phyloP scores from a whole-genome alignment of 495 filamentous ascomycete genomes.

The Cercophora scortea region DNA sequence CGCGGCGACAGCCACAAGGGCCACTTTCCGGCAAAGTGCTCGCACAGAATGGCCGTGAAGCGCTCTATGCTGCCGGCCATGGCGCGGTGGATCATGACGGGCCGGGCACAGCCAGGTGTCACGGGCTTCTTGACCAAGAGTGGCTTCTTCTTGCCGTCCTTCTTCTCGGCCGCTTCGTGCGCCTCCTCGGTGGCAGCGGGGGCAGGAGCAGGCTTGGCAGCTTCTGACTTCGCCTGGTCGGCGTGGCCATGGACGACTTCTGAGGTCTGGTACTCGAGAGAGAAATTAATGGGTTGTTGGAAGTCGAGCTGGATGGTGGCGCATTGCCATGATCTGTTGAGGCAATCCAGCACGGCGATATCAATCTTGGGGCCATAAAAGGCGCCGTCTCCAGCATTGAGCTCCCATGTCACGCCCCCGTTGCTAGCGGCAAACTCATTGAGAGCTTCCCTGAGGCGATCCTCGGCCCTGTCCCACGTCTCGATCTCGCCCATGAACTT shows the following conservation, averaged over 20 bases:
- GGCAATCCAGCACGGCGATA: conserved; percentile 45
- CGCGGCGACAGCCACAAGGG: conserved; percentile 95
- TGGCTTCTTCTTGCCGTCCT: conserved; percentile 27
- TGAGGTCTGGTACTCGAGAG: conserved; percentile 43
- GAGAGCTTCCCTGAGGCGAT: conserved; percentile 65
- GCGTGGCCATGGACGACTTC: conserved; percentile 37
- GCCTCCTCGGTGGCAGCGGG: neutral
- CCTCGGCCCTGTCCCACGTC: conserved; percentile 84
- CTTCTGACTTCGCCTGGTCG: conserved; percentile 19
- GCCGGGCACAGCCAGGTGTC: conserved; percentile 69
- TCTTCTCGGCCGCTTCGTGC: conserved; percentile 17
- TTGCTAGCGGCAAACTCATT: conserved; percentile 58
- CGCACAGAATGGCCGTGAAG: conserved; percentile 85
- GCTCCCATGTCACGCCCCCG: conserved; percentile 67
- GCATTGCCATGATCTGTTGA: conserved; percentile 57
- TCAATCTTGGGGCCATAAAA: conserved; percentile 97
- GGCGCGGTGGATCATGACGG: conserved; percentile 95
- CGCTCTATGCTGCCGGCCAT: conserved; percentile 91
- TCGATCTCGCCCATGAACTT: conserved; percentile 80
- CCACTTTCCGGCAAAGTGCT: conserved; percentile 97
- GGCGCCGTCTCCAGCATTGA: conserved; percentile 90
- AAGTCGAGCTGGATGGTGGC: conserved; percentile 98
- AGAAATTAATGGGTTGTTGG: conserved; percentile 65
- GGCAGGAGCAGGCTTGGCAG: conserved; percentile 21
- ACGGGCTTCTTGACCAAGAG: conserved; percentile 39